Base-by-base conservation (phyloP, 306 rosid genomes). In the Malus fusca region DNA sequence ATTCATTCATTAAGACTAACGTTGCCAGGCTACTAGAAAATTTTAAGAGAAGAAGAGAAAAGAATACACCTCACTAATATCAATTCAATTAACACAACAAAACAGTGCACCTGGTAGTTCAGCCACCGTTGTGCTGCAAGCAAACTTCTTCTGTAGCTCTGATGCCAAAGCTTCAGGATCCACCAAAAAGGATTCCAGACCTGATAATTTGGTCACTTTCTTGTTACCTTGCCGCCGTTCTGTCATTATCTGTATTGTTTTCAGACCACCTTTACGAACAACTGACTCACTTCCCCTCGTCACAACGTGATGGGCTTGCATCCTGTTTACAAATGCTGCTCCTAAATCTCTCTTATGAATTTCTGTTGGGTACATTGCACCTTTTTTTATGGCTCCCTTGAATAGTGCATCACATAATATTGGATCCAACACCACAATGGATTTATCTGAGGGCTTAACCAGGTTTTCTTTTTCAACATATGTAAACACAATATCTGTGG, bases 211-310 rank as follows among this genome's bases (percentile, higher is more conserved):
- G 30, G 98, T 94, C 72, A 94, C 96, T 81, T 92, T 94, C 85
- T 94, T 94, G 83, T 92, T 94, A 64, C 98, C 98, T 83, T 85
- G 97, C 40, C 98, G 83, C 31, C 98, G 80, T 80, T 92, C 98
- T 52, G 97, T 94, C 90, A 94, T 3, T 55, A 94, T 84, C 82
- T 94, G 98, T 76, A 94, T 82, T 69, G 96, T 82, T 84, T 88
- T 94, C 69, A 94, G 73, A 55, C 88, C 89, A 76, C 98, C 97
- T 86, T 90, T 88, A 79, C 96, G 96, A 82, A 92, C 92, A 48
- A 90, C 93, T 8, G 94, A 90, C 76, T 92, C 97, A 59, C 80
- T 79, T 78, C 95, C 98, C 80, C 97, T 88, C 3, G 90, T 88
- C 77, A 94, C 96, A 69, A 90, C 43, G 69, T 92, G 98, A 80